Evolutionary conservation across 345 rosid genomes (phyloP), one percentile per base, ranked within the genome.

Genomic region (Nephelium lappaceum): DNA sequence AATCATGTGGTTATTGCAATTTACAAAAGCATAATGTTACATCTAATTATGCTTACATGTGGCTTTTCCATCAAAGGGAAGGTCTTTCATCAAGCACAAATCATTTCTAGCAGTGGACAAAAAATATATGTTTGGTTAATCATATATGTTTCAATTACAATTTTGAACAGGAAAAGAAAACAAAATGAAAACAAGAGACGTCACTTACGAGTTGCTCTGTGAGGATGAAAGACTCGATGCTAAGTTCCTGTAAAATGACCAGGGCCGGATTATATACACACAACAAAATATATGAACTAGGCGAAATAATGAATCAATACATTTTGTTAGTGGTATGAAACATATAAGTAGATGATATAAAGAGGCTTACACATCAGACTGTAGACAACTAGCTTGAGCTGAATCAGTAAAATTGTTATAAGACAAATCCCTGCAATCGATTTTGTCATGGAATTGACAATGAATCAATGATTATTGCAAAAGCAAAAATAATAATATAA

Each of bases 31-130:
- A 38, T 36, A 41, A 11, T 4, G 23, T 42, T 14, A 78, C 14
- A 67, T 4, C 53, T 57, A 24, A 7, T 4, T 27, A 67, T 36
- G 79, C 94, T 89, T 72, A 96, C 99, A 41, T 67, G 81, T 21
- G 19, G 93, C 84, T 0, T 87, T 70, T 61, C 9, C 55, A 0
- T 84, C 62, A 82, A 98, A 93, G 11, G 94, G 90, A 76, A 96
- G 97, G 81, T 73, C 93, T 82, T 89, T 76, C 73, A 21, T 84
- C 82, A 90, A 81, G 90, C 98, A 96, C 98, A 94, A 93, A 79
- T 69, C 27, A 58, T 19, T 72, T 55, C 93, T 91, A 73, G 71
- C 64, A 76, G 67, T 75, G 69, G 57, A 74, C 79, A 16, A 11
- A 45, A 45, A 45, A 69, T 36, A 57, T 25, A 14, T n/a, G 42